Conservation (phyloP, 768 basidiomycete genomes). For the Dentipellis fragilis region DNA sequence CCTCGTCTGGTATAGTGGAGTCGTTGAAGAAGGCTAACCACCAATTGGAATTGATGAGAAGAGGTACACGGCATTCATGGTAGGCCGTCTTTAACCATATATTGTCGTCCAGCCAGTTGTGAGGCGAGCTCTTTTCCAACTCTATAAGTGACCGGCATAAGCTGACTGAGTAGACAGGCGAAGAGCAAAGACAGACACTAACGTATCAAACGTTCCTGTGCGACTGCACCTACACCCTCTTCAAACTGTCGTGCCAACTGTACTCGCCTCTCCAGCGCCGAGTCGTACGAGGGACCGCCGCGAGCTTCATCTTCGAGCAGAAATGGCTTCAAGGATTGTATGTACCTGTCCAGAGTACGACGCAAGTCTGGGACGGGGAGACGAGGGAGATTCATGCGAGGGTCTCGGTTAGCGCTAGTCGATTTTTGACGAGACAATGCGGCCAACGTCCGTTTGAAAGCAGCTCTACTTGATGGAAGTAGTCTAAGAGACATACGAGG, state of each 20-base stretch:
- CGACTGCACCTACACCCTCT: constrained; percentile 50
- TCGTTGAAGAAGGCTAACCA: constrained; percentile 86
- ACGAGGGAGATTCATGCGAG: constrained; percentile 30
- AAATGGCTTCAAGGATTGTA: constrained; percentile 70
- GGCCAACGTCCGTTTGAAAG: too few relatives aligned
- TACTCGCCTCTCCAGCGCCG: constrained; percentile 42
- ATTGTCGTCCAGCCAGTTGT: constrained; percentile 93
- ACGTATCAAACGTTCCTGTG: constrained; percentile 55
- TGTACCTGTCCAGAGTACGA: constrained; percentile 66
- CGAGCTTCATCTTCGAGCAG: constrained; percentile 63
- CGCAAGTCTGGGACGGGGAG: constrained; percentile 77
- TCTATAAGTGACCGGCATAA: constrained; percentile 25
- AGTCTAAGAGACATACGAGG: too few relatives aligned
- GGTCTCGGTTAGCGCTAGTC: not conserved
- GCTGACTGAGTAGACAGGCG: not conserved
- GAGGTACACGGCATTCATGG: constrained; percentile 75
- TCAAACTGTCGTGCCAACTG: constrained; percentile 64
- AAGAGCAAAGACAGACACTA: constrained; percentile 5
- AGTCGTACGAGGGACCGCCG: constrained; percentile 40
- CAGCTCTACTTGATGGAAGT: too few relatives aligned
- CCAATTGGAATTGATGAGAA: constrained; percentile 92
- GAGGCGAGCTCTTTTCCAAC: constrained; percentile 71
- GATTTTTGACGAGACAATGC: too few relatives aligned
- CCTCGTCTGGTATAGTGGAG: constrained; percentile 38
- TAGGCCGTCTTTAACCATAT: constrained; percentile 88